A percentile compares a stretch with the other conserved stretches of the same genome.
Conservation (phyloP, 108 stramenopile species). For the Cyclotella baltica region DNA sequence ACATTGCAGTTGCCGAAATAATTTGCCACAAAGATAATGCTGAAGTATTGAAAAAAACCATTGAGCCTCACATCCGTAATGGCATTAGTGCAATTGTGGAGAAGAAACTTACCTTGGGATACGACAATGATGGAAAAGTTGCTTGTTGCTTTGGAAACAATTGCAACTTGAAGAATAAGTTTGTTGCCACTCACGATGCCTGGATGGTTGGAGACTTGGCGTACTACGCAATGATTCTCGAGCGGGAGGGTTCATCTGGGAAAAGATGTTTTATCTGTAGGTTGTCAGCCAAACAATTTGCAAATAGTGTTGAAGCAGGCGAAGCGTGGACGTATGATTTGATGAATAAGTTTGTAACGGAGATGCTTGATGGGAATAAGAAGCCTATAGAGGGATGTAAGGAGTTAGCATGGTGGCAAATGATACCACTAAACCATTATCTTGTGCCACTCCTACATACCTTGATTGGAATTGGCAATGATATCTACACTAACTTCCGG, state of each 20-base stretch:
- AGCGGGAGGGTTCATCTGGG: background rate
- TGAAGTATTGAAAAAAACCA: background rate
- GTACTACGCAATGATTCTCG: background rate
- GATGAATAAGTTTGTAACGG: background rate
- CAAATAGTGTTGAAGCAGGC: background rate
- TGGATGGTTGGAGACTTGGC: constrained; percentile 4
- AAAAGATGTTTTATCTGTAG: background rate
- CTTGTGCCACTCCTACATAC: background rate
- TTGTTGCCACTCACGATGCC: background rate
- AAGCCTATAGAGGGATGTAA: background rate
- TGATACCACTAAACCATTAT: background rate
- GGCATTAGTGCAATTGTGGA: background rate
- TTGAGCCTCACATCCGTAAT: background rate
- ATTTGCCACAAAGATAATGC: background rate
- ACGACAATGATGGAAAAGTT: background rate
- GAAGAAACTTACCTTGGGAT: background rate
- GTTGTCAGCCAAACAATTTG: background rate
- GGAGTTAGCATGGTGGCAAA: background rate
- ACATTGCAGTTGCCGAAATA: background rate
- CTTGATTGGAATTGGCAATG: background rate
- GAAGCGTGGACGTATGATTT: background rate
- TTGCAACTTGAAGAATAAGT: background rate
- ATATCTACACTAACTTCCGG: background rate
- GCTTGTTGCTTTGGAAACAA: background rate
- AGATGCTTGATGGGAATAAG: background rate